phyloP scores from a whole-genome alignment of 108 stramenopile genomes.

The Skeletonema potamos region DNA sequence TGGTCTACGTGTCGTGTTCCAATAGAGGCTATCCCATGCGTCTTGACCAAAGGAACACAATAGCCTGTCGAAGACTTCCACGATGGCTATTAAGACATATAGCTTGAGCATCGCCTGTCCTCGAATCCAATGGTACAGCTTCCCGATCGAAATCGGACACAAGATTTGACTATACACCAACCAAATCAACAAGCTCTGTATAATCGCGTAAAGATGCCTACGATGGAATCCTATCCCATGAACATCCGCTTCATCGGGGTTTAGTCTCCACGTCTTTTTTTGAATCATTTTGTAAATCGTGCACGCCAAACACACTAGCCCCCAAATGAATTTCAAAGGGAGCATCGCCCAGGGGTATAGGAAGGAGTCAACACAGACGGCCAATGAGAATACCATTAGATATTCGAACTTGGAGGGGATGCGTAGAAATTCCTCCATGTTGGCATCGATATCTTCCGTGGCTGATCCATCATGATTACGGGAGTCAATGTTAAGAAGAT shows the following conservation, averaged over 20 bases:
- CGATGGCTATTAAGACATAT: conserved; percentile 95
- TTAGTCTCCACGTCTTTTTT: background rate
- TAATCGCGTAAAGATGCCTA: conserved; percentile 85
- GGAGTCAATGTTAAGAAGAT: conserved; percentile 50
- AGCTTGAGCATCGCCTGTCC: conserved; percentile 98
- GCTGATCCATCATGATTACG: conserved; percentile 47
- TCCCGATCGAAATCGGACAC: conserved; percentile 82
- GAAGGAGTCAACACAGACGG: conserved; percentile 93
- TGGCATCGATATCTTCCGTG: conserved; percentile 70
- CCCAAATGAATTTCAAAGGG: conserved; percentile 83
- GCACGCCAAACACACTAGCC: conserved; percentile 44
- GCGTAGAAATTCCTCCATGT: conserved; percentile 94
- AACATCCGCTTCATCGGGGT: background rate
- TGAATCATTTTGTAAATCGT: conserved; percentile 18
- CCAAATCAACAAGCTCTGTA: conserved; percentile 76
- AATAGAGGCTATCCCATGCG: conserved; percentile 93
- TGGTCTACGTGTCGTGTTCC: conserved; percentile 84
- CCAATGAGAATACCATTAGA: conserved; percentile 87
- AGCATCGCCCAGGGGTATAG: conserved; percentile 91
- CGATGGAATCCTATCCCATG: conserved; percentile 27
- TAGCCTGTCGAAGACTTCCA: conserved; percentile 96
- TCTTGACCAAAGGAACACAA: conserved; percentile 96
- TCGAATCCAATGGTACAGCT: conserved; percentile 97
- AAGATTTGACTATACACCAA: conserved; percentile 69
- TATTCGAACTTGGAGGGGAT: conserved; percentile 89